A percentile compares a stretch with the other conserved stretches of the same genome.
phyloP scores from a whole-genome alignment of 225 moss, liverwort and hornwort genomes.

The Physcomitrium patens region DNA sequence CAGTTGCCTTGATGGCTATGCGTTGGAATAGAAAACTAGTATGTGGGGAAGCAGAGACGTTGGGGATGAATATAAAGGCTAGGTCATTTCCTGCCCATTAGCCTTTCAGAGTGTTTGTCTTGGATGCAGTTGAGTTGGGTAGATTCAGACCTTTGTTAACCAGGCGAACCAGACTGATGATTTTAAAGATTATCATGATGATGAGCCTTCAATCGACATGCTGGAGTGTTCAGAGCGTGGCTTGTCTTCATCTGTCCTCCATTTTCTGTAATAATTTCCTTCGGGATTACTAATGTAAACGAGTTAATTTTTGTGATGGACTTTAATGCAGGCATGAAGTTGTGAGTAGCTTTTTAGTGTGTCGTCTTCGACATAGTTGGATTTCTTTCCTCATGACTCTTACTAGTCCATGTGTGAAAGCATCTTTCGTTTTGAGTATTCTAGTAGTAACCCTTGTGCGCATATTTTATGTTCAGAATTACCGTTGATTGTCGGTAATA shows the following conservation, averaged over 20 bases:
- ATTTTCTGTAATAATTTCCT: too few species aligned
- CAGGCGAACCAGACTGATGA: conserved; percentile 8
- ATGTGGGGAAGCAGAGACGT: conserved; percentile 5
- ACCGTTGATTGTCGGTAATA: too few species aligned
- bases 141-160: not conserved
- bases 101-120: not conserved
- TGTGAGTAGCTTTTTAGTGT: too few species aligned
- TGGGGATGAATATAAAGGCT: not conserved
- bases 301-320: too few species aligned
- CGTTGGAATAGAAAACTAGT: not conserved
- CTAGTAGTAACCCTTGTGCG: too few species aligned
- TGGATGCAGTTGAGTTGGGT: not conserved
- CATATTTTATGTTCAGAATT: too few species aligned
- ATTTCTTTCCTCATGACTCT: too few species aligned
- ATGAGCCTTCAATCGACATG: not conserved
- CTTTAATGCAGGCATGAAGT: too few species aligned
- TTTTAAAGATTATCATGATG: not conserved
- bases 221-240: conserved; percentile 1
- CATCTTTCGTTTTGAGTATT: too few species aligned
- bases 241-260: conserved; percentile 11
- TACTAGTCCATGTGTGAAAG: too few species aligned
- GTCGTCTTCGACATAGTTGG: too few species aligned
- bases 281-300: too few species aligned
- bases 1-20: conserved; percentile 34
- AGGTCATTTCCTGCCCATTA: not conserved